These are phyloP conservation scores for Fusarium musae DNA, from an alignment of 2,329 filamentous ascomycete genomes.

Conservation along the genomic window DNA sequence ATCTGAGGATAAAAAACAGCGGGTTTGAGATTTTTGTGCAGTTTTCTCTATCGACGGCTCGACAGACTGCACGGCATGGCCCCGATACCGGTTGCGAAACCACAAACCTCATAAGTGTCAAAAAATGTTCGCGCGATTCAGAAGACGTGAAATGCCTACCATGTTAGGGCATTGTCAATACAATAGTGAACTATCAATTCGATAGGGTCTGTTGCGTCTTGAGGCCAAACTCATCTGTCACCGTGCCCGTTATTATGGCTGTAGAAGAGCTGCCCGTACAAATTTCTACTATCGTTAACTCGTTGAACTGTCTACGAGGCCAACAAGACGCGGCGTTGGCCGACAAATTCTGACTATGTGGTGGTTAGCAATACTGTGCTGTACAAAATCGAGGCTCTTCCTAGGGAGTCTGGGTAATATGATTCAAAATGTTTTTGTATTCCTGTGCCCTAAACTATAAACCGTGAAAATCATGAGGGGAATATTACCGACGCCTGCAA, in stretches of 20 bases:
- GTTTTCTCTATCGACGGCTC: not conserved
- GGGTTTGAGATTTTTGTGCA: not conserved
- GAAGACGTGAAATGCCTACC: not conserved
- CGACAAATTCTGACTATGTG: not conserved
- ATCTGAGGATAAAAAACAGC: not conserved
- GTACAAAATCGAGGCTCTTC: not conserved
- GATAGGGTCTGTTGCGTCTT: not conserved
- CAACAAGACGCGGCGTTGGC: not conserved
- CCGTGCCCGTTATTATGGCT: not conserved
- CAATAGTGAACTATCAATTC: not conserved
- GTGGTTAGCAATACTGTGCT: not conserved
- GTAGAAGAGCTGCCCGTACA: not conserved
- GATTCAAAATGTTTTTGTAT: not conserved
- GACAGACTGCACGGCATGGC: not conserved
- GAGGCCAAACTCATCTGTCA: not conserved
- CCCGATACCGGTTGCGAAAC: not conserved
- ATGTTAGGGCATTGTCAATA: not conserved
- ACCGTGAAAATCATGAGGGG: conserved; percentile 25
- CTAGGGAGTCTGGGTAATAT: not conserved
- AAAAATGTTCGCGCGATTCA: not conserved
- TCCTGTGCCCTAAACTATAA: conserved; percentile 12
- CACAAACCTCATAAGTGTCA: not conserved
- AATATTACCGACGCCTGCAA: conserved; percentile 26
- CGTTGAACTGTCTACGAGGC: not conserved
- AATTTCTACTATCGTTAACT: not conserved